phyloP scores from a whole-genome alignment of 768 basidiomycete genomes.

The Naganishia randhawae region DNA sequence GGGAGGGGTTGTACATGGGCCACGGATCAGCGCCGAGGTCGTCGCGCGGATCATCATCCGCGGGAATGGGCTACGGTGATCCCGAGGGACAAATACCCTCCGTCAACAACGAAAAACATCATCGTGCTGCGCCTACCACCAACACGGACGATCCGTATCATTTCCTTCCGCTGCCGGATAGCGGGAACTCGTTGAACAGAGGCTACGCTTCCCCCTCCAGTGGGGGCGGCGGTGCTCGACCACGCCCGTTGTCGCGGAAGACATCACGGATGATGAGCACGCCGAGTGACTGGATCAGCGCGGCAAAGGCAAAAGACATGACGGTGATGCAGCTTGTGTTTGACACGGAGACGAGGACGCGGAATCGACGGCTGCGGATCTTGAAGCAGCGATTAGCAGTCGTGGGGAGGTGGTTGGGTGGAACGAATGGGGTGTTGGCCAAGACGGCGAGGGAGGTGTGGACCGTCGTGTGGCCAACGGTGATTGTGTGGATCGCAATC shows the following conservation, averaged over 20 bases:
- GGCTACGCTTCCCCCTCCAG: not conserved
- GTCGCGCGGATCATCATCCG: conserved; percentile 16
- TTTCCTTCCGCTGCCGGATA: conserved; percentile 36
- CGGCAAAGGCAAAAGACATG: conserved; percentile 45
- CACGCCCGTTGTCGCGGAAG: not conserved
- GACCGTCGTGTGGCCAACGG: conserved; percentile 44
- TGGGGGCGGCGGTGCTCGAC: too few relatives aligned
- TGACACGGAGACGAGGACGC: conserved; percentile 19
- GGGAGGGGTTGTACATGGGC: conserved; percentile 17
- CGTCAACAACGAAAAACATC: not conserved
- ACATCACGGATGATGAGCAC: conserved; percentile 23
- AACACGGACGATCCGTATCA: conserved; percentile 28
- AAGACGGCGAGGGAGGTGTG: conserved; percentile 40
- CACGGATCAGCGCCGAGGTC: conserved; percentile 9
- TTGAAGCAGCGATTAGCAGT: conserved; percentile 28
- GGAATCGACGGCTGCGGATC: conserved; percentile 21
- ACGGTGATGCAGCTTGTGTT: conserved; percentile 34
- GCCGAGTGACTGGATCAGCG: conserved; percentile 38
- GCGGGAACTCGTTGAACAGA: conserved; percentile 9
- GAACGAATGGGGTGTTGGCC: conserved; percentile 41
- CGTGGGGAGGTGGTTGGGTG: conserved; percentile 38
- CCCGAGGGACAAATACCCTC: conserved; percentile 2
- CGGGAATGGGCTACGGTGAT: conserved; percentile 9
- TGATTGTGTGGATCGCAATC: conserved; percentile 42
- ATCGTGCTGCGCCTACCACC: not conserved